Evolutionary conservation across 2,329 filamentous ascomycete species (phyloP).

Genomic region (Acephala macrosclerotiorum): DNA sequence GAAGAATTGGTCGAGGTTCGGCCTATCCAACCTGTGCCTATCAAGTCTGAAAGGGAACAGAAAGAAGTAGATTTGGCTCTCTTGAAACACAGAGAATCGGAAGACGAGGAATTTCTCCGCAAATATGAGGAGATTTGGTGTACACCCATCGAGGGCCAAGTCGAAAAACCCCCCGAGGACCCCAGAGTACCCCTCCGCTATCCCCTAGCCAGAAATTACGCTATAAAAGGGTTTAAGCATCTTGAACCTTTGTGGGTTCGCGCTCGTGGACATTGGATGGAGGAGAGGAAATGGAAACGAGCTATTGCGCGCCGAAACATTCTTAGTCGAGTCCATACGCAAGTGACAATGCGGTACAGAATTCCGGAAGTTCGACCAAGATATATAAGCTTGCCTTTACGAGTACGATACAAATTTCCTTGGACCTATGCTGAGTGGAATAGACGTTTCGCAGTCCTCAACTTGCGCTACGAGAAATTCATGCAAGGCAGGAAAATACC

Average conservation of each 20-base stretch:
- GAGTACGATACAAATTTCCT: constrained; percentile 2
- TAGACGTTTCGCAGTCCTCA: constrained; percentile 26
- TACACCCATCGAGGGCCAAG: neutral
- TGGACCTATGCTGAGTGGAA: constrained; percentile 19
- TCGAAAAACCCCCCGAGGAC: neutral
- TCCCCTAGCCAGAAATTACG: neutral
- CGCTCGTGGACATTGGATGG: neutral
- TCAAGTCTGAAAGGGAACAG: neutral
- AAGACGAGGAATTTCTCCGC: constrained; percentile 23
- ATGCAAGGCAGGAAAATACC: neutral
- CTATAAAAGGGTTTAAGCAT: neutral
- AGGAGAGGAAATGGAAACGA: neutral
- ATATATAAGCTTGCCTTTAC: constrained; percentile 16
- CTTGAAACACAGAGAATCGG: neutral
- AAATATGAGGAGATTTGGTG: constrained; percentile 29
- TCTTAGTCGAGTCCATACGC: neutral
- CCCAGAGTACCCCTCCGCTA: neutral
- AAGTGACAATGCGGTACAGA: neutral
- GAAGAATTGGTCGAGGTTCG: neutral
- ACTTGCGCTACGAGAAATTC: constrained; percentile 17
- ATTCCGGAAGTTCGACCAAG: constrained; percentile 1
- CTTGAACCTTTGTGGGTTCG: neutral
- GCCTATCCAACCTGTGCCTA: neutral
- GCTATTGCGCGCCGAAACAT: neutral
- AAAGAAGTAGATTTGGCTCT: neutral